Evolutionary conservation across 192 early-diverging fungal species (phyloP), one percentile per base, ranked within the genome.

Genomic region (Entrophospora sp.): DNA sequence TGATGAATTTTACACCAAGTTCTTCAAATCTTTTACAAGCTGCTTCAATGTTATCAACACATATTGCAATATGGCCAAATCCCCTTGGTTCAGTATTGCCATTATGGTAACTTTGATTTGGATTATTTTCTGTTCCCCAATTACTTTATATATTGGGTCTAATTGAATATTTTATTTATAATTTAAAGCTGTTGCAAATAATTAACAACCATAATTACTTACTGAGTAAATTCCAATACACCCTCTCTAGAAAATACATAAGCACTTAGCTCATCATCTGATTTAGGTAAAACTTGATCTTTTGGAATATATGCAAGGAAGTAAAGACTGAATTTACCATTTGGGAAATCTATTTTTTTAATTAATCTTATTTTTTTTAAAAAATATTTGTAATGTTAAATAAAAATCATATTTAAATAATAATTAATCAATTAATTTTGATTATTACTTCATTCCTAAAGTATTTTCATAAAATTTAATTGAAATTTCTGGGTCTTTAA

Each of bases 141-240:
- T 93, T 91, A 76, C 83, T 85, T 64, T 49, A 9, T 24, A 45
- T 32, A 9, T 4, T 53, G 24, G 2, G 7, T 27, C 25, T n/a
- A 20, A 14, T 49, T 27, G 51, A 34, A 27, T 32, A 51, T 55
- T 56, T 20, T 18, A 10, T 7, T 30, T 56, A 3, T 37, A 27
- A 8, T 3, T 27, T n/a, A 9, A 53, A 10, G n/a, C n/a, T n/a
- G n/a, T 20, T 53, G 46, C 2, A 49, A 10, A 35, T 7, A 38
- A 46, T 32, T 36, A 63, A 46, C 61, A 14, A 38, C 22, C 35
- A 8, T 22, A n/a, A 62, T 20, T 18, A 61, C 79, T 49, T 75
- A 86, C 85, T 93, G 89, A 27, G 91, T 93, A 67, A 93, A 79
- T 74, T 93, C 91, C 30, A 93, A 73, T 18, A 93, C 69, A 27